Evolutionary conservation across 2,329 filamentous ascomycete species (phyloP).

Genomic region (Aspergillus sp.): DNA sequence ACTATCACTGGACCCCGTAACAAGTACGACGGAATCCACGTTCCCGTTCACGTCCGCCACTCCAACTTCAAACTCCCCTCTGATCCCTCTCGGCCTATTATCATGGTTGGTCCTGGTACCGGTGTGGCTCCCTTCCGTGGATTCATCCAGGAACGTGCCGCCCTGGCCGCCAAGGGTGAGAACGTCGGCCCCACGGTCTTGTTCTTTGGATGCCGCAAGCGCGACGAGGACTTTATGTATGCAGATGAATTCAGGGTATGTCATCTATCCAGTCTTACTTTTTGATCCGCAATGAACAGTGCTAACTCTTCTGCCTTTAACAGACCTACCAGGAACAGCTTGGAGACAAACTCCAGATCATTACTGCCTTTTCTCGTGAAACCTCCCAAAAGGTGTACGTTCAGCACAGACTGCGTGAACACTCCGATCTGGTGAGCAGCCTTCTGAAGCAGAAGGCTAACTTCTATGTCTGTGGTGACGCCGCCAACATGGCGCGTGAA

Average conservation of each 20-base stretch:
- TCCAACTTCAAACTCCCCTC: slow-evolving; percentile 99
- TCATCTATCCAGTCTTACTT: not conserved
- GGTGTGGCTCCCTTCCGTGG: slow-evolving; percentile 95
- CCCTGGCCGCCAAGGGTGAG: slow-evolving; percentile 74
- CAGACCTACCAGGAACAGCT: slow-evolving; percentile 80
- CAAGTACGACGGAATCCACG: slow-evolving; percentile 94
- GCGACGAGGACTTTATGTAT: slow-evolving; percentile 89
- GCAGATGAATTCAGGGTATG: slow-evolving; percentile 87
- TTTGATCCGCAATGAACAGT: not conserved
- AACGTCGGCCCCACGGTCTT: slow-evolving; percentile 82
- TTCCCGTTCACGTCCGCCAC: slow-evolving; percentile 93
- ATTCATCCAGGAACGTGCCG: slow-evolving; percentile 90
- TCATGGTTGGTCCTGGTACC: slow-evolving; percentile 94
- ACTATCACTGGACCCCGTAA: slow-evolving; percentile 85
- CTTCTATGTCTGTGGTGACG: slow-evolving; percentile 98
- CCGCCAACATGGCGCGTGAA: slow-evolving; percentile 93
- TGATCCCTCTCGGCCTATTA: slow-evolving; percentile 87
- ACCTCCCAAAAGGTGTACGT: slow-evolving; percentile 89
- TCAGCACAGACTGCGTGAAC: slow-evolving; percentile 85
- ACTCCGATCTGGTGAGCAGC: slow-evolving; percentile 79
- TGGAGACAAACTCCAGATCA: slow-evolving; percentile 83
- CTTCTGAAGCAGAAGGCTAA: slow-evolving; percentile 81
- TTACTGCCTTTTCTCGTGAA: slow-evolving; percentile 95
- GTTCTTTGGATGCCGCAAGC: slow-evolving; percentile 92
- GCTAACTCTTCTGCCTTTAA: slow-evolving; percentile 22